These are phyloP conservation scores for Mycena chlorophos DNA, from an alignment of 768 basidiomycete genomes.

Conservation along the genomic window DNA sequence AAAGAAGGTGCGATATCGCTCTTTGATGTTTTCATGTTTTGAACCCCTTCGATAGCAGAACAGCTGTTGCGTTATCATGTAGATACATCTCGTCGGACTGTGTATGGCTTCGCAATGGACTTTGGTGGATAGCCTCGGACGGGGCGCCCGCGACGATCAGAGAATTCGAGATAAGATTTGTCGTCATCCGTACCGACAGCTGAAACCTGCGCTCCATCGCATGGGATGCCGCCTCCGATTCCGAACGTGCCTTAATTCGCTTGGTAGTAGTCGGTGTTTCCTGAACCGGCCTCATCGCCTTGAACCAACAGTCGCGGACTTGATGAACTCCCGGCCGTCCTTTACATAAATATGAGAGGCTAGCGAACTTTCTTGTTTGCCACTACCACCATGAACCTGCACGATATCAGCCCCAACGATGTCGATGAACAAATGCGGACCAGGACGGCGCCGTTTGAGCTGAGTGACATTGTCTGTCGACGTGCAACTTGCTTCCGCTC, in stretches of 20 bases:
- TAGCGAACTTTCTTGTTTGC: not conserved
- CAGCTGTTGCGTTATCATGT: constrained; percentile 90
- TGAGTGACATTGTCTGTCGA: constrained; percentile 9
- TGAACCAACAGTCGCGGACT: not conserved
- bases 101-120: constrained; percentile 4
- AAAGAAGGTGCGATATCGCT: constrained; percentile 74
- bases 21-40: not conserved
- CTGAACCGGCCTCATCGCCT: constrained; percentile 8
- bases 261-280: too few relatives aligned
- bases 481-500: not conserved
- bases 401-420: constrained; percentile 1
- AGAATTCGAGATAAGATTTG: too few relatives aligned
- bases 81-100: constrained; percentile 15
- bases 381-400: constrained; percentile 7
- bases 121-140: too few relatives aligned
- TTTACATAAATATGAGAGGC: not conserved
- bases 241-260: too few relatives aligned
- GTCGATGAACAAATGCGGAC: constrained; percentile 3
- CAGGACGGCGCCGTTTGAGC: constrained; percentile 6
- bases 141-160: too few relatives aligned
- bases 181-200: too few relatives aligned
- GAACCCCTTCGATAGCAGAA: constrained; percentile 67
- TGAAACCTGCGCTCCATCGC: too few relatives aligned
- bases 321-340: too few relatives aligned
- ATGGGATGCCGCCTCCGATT: too few relatives aligned